Evolutionary conservation across 2,329 filamentous ascomycete genomes (phyloP).

Genomic region (Lasiodiplodia hormozganensis): DNA sequence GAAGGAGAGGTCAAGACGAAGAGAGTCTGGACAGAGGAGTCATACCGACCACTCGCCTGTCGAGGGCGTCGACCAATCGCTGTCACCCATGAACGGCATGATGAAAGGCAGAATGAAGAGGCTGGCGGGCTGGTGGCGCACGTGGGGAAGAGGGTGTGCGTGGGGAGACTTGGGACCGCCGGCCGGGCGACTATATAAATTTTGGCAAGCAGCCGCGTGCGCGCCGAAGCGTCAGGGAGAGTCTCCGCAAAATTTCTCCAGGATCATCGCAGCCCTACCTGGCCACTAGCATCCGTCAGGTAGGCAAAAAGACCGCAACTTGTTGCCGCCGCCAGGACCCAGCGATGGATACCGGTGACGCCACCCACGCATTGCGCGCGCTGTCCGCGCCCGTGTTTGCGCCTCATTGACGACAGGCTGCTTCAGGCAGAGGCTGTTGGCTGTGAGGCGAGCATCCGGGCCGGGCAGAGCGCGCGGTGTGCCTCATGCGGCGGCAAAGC

Average conservation of each 20-base stretch:
- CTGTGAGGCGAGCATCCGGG: neutral
- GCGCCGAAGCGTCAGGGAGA: neutral
- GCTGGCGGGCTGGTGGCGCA: neutral
- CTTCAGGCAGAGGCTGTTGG: too few species aligned
- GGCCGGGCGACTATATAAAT: constrained; percentile 12
- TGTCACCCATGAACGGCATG: constrained; percentile 23
- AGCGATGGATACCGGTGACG: neutral
- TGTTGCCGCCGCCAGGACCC: neutral
- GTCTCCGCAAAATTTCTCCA: constrained; percentile 27
- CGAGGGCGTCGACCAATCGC: constrained; percentile 13
- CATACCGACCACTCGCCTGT: constrained; percentile 20
- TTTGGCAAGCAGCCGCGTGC: constrained; percentile 10
- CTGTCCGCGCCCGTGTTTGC: neutral
- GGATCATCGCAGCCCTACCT: constrained; percentile 23
- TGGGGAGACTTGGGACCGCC: neutral
- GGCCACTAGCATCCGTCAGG: neutral
- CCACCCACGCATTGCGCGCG: neutral
- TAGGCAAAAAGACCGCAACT: neutral
- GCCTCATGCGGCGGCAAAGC: constrained; percentile 1
- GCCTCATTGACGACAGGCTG: neutral
- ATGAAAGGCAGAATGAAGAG: neutral
- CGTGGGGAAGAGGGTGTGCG: constrained; percentile 18
- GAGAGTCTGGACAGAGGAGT: constrained; percentile 10
- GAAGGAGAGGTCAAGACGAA: neutral
- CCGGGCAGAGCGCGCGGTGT: constrained; percentile 1